Base-by-base conservation (phyloP, 257 asterid species). In the Hygrophila difformis region DNA sequence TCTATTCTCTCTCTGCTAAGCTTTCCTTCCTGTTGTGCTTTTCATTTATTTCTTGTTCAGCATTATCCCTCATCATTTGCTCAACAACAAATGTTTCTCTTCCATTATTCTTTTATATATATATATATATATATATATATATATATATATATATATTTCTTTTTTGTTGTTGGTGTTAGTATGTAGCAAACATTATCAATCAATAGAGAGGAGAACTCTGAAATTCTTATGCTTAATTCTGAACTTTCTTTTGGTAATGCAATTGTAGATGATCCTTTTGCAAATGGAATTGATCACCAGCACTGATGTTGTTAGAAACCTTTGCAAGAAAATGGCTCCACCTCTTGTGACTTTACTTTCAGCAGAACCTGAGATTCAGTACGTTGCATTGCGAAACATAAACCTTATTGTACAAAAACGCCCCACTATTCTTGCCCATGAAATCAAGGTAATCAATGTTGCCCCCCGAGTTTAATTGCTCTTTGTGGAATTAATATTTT, bases 271-370 rank as follows among this genome's bases (percentile, higher is more conserved):
- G 97, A 91, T 91, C 70, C 99, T 91, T 66, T 76, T 83, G 63
- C 99, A 91, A 80, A 91, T 91, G 99, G 99, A 91, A 70, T 78
- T 86, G 61, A 91, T 91, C 49, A 80, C 89, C 51, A 86, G 99
- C 84, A 83, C 97, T 16, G 99, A 91, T 69, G 93, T 87, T 17
- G 94, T 91, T 53, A 84, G 95, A 49, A 87, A 91, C 68, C 95
- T 91, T 41, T 91, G 99, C 78, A 91, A 91, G 82, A 91, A 91
- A 75, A 86, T 91, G 99, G 99, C 95, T 54, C 97, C 99, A 45
- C 94, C 97, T 28, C 94, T 91, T 55, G 99, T 91, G 63, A 91
- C 99, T 39, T 68, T 91, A 67, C 93, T 91, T 57, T 91, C 99
- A 52, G 95, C 96, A 12, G 97, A 87, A 55, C 97, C 95, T 49